Conservation (phyloP, 2,329 filamentous ascomycete genomes). For the Chaetomium sp. region DNA sequence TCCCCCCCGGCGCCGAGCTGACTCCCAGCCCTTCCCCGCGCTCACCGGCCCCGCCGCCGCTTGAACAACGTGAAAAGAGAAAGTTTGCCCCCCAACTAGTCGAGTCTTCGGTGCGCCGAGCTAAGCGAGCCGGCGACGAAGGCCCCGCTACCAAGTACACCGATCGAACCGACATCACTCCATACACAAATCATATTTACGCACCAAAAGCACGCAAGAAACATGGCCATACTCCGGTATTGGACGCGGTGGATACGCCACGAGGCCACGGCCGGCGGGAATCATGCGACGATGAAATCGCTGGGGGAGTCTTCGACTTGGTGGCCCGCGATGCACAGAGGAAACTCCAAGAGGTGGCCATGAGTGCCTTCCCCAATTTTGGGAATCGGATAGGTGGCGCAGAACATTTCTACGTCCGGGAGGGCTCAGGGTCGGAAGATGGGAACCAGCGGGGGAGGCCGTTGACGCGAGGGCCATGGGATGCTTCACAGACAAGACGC, state of each 20-base stretch:
- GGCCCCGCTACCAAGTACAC: constrained; percentile 55
- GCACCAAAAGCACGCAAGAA: constrained; percentile 40
- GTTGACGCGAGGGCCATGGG: constrained; percentile 22
- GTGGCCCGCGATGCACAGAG: constrained; percentile 74
- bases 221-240: constrained; percentile 31
- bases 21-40: constrained; percentile 53
- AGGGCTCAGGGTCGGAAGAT: constrained; percentile 48
- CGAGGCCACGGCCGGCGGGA: constrained; percentile 51
- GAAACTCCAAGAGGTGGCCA: constrained; percentile 69
- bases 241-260: constrained; percentile 26
- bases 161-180: constrained; percentile 67
- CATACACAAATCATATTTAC: constrained; percentile 57
- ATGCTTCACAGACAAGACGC: constrained; percentile 36
- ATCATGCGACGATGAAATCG: constrained; percentile 68
- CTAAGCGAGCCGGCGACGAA: constrained; percentile 59
- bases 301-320: constrained; percentile 70
- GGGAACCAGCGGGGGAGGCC: constrained; percentile 40
- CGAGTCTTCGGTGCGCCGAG: constrained; percentile 64
- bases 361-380: constrained; percentile 71
- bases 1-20: constrained; percentile 37
- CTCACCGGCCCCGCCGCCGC: constrained; percentile 37
- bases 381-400: constrained; percentile 62
- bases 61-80: constrained; percentile 35
- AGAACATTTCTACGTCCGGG: constrained; percentile 62
- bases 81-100: constrained; percentile 73